Percentiles rank a stretch among this genome's conserved stretches.
Conservation (phyloP, 176 grass and related monocot species). For the Eremochloa ophiuroides region DNA sequence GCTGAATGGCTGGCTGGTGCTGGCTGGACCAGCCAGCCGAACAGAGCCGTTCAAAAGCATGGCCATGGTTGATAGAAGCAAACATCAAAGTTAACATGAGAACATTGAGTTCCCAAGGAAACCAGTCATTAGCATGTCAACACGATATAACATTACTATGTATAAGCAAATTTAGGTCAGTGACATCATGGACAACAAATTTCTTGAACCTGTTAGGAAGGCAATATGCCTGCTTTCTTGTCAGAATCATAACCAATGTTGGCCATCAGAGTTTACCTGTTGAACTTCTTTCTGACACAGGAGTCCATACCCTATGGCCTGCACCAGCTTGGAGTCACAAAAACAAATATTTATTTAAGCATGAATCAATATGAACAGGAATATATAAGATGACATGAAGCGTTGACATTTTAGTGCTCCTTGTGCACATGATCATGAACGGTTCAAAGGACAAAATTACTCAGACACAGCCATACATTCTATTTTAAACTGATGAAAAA, state of each 20-base stretch:
- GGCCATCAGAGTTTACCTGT: conserved; percentile 61
- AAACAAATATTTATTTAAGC: neutral
- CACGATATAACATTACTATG: conserved; percentile 29
- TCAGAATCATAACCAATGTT: conserved; percentile 84
- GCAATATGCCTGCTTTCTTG: conserved; percentile 65
- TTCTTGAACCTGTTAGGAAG: conserved; percentile 80
- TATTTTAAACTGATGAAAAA: neutral
- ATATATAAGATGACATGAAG: neutral
- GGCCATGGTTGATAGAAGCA: neutral
- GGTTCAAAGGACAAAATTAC: neutral
- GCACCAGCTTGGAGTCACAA: conserved; percentile 57
- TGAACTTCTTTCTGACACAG: conserved; percentile 80
- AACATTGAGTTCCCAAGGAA: neutral
- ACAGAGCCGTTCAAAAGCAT: too few species aligned
- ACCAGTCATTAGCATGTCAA: neutral
- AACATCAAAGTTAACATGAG: neutral
- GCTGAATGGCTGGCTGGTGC: too few species aligned
- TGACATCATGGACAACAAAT: conserved; percentile 69
- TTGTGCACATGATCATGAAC: neutral
- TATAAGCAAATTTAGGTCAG: conserved; percentile 77
- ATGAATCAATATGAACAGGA: neutral
- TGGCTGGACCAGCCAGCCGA: too few species aligned
- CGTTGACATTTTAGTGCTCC: neutral
- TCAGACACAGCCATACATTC: neutral
- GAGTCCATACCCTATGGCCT: conserved; percentile 86